Conservation (phyloP, 2,329 filamentous ascomycete genomes). For the Aureobasidium melanogenum region DNA sequence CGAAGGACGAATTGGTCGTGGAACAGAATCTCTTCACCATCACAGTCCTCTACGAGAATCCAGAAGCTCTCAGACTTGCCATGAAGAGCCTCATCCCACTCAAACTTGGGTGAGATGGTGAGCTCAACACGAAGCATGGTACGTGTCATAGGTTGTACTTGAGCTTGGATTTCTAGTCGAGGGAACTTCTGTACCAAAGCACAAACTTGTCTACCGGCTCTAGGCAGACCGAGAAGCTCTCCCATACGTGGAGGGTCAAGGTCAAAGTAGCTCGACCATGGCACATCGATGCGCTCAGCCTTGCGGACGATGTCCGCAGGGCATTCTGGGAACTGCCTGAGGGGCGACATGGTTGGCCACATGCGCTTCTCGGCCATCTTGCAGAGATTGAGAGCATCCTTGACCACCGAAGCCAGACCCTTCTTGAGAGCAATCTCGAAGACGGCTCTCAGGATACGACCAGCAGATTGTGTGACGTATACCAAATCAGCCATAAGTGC, state of each 20-base stretch:
- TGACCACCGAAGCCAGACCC: slow-evolving; percentile 88
- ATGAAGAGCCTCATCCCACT: slow-evolving; percentile 87
- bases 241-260: slow-evolving; percentile 94
- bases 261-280: slow-evolving; percentile 91
- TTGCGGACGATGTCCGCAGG: slow-evolving; percentile 82
- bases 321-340: slow-evolving; percentile 80
- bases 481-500: slow-evolving; percentile 98
- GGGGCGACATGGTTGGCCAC: slow-evolving; percentile 98
- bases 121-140: slow-evolving; percentile 87
- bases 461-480: slow-evolving; percentile 95
- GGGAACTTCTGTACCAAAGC: slow-evolving; percentile 86
- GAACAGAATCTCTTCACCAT: slow-evolving; percentile 91
- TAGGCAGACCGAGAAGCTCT: slow-evolving; percentile 83
- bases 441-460: slow-evolving; percentile 86
- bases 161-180: slow-evolving; percentile 81
- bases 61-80: slow-evolving; percentile 88
- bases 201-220: slow-evolving; percentile 77
- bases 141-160: slow-evolving; percentile 88
- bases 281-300: slow-evolving; percentile 87
- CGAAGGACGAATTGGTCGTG: slow-evolving; percentile 90
- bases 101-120: slow-evolving; percentile 86
- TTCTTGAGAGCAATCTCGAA: slow-evolving; percentile 98
- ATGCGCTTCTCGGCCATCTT: slow-evolving; percentile 99
- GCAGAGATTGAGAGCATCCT: slow-evolving; percentile 85
- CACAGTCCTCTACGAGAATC: slow-evolving; percentile 95